These are phyloP conservation scores for Vanilla planifolia DNA, from an alignment of 106 monocot genomes.

Conservation along the genomic window DNA sequence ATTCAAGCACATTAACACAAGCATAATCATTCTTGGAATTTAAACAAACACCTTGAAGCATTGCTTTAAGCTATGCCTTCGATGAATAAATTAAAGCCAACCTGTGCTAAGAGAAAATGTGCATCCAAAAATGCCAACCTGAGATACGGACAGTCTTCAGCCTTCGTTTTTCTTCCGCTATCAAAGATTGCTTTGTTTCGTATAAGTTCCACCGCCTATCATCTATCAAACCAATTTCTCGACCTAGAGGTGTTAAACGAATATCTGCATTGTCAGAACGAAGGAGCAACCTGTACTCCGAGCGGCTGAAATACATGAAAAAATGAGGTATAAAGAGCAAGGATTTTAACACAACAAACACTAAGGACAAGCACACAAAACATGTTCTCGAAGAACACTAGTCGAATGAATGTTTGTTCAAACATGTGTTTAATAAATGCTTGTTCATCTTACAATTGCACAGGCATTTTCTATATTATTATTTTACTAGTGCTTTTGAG, in stretches of 20 bases:
- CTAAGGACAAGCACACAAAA: no score
- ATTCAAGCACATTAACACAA: background rate
- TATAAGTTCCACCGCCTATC: constrained; percentile 92
- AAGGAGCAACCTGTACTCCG: constrained; percentile 89
- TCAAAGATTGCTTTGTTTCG: constrained; percentile 69
- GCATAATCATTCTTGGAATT: background rate
- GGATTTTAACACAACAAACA: background rate
- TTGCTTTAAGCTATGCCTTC: no score
- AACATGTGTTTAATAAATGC: no score
- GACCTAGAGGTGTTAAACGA: constrained; percentile 88
- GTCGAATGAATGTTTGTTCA: no score
- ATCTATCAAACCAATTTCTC: constrained; percentile 94
- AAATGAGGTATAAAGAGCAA: background rate
- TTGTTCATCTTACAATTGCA: no score
- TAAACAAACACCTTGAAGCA: background rate
- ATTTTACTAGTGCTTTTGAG: no score
- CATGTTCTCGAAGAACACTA: no score
- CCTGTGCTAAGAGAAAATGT: no score
- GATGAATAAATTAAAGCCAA: no score
- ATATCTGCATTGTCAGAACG: constrained; percentile 98
- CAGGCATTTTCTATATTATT: no score
- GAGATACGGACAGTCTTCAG: constrained; percentile 62
- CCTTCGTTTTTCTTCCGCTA: constrained; percentile 77
- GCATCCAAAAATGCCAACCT: constrained; percentile 41
- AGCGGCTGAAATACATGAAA: constrained; percentile 44